Evolutionary conservation across 148 eudicot genomes (phyloP).

Genomic region (Fagopyrum esculentum): DNA sequence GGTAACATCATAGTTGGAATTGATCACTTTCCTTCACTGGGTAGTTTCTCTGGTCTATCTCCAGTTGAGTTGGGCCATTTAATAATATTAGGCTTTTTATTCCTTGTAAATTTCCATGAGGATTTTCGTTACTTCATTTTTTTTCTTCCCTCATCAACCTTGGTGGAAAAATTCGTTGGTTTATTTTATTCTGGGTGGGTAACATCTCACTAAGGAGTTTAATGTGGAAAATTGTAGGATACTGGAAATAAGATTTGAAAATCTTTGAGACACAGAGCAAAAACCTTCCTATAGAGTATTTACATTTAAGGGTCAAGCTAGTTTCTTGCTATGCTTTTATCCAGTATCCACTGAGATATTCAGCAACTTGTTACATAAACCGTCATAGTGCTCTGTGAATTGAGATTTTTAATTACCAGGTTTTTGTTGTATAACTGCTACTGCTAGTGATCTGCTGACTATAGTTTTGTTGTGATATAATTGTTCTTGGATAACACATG

Average conservation of each 20-base stretch:
- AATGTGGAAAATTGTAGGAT: neutral
- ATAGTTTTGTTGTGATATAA: neutral
- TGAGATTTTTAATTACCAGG: neutral
- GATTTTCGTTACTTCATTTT: neutral
- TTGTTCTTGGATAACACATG: neutral
- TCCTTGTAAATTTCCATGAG: neutral
- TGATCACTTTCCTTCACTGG: neutral
- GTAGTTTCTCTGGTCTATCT: neutral
- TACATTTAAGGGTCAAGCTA: neutral
- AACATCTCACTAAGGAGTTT: neutral
- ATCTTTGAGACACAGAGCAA: neutral
- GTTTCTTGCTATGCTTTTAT: neutral
- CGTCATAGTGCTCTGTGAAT: neutral
- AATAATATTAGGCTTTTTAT: neutral
- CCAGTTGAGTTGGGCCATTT: neutral
- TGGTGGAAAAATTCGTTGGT: neutral
- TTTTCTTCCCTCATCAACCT: neutral
- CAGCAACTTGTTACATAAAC: neutral
- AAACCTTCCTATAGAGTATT: neutral
- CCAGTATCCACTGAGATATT: neutral
- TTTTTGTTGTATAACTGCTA: neutral
- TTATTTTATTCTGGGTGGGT: neutral
- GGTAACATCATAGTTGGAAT: neutral
- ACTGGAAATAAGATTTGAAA: neutral
- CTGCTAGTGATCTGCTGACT: constrained; percentile 1